Evolutionary conservation across 1,284 basidiomycete species (phyloP).

Genomic region (Ganoderma boninense): DNA sequence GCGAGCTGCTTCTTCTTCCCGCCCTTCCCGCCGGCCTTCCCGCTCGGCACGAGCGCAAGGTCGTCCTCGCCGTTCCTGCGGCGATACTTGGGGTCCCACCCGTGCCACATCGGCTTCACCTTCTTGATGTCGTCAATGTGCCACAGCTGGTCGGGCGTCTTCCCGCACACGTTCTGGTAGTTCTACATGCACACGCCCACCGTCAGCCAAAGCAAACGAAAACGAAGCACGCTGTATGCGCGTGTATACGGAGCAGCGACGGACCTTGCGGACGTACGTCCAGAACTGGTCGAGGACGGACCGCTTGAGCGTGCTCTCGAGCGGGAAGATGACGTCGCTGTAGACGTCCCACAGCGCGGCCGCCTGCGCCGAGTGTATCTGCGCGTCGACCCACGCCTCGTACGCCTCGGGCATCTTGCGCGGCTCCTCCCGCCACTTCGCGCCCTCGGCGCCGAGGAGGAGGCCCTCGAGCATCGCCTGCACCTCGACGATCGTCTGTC

Average conservation of each 20-base stretch:
- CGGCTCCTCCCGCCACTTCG: constrained; percentile 55
- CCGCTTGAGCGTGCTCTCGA: constrained; percentile 61
- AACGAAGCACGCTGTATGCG: no score
- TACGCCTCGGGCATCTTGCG: constrained; percentile 64
- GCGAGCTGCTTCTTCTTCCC: constrained; percentile 55
- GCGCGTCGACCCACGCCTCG: constrained; percentile 71
- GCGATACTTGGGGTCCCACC: constrained; percentile 33
- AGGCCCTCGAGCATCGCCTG: constrained; percentile 68
- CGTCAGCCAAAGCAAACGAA: no score
- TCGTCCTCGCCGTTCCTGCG: constrained; percentile 41
- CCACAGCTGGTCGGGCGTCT: constrained; percentile 71
- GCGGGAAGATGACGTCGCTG: constrained; percentile 64
- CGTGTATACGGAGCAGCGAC: constrained; percentile 34
- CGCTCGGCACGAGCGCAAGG: constrained; percentile 31
- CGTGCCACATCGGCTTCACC: constrained; percentile 67
- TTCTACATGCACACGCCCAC: constrained; percentile 51
- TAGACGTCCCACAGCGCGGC: constrained; percentile 57
- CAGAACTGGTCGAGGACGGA: constrained; percentile 67
- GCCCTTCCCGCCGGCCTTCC: constrained; percentile 39
- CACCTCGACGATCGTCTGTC: constrained; percentile 66
- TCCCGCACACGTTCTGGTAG: constrained; percentile 58
- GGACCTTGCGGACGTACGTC: constrained; percentile 66
- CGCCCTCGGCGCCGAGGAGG: constrained; percentile 59
- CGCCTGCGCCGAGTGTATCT: constrained; percentile 64
- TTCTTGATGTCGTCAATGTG: constrained; percentile 59